Evolutionary conservation across 768 basidiomycete genomes (phyloP).

Genomic region (Naganishia friedmannii): DNA sequence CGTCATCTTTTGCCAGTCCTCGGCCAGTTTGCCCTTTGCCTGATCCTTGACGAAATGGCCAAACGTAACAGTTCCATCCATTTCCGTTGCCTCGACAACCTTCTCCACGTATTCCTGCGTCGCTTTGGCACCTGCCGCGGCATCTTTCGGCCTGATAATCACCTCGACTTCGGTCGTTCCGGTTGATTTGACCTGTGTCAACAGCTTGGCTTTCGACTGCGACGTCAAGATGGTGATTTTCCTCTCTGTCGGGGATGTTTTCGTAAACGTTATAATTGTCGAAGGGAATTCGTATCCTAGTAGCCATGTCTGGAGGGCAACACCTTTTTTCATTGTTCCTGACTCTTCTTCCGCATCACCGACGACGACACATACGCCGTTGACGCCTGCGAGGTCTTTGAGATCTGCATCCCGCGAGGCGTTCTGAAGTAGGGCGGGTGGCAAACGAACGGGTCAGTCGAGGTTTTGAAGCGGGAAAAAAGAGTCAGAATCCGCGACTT

Average conservation of each 20-base stretch:
- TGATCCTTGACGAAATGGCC: slow-evolving; percentile 78
- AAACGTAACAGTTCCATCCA: slow-evolving; percentile 42
- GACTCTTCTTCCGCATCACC: slow-evolving; percentile 68
- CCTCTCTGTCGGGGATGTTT: slow-evolving; percentile 52
- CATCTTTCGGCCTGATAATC: slow-evolving; percentile 74
- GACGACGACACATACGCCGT: slow-evolving; percentile 51
- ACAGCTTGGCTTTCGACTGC: slow-evolving; percentile 83
- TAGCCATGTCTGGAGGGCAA: slow-evolving; percentile 85
- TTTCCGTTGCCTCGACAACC: slow-evolving; percentile 38
- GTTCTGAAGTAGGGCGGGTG: slow-evolving; percentile 23
- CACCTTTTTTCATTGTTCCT: slow-evolving; percentile 76
- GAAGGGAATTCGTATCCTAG: slow-evolving; percentile 97
- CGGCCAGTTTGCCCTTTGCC: slow-evolving; percentile 76
- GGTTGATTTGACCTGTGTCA: slow-evolving; percentile 67
- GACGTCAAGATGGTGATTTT: slow-evolving; percentile 79
- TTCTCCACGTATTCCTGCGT: slow-evolving; percentile 24
- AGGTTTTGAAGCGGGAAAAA: neutral
- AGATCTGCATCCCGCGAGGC: slow-evolving; percentile 37
- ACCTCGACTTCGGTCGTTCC: slow-evolving; percentile 67
- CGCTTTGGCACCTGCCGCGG: slow-evolving; percentile 48
- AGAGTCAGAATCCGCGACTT: slow-evolving; percentile 18
- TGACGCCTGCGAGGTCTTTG: slow-evolving; percentile 41
- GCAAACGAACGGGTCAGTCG: neutral
- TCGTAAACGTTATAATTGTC: slow-evolving; percentile 76
- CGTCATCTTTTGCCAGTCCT: slow-evolving; percentile 68